Evolutionary conservation across 495 filamentous ascomycete species (phyloP).

Genomic region (Penicillium dipodomyicola): DNA sequence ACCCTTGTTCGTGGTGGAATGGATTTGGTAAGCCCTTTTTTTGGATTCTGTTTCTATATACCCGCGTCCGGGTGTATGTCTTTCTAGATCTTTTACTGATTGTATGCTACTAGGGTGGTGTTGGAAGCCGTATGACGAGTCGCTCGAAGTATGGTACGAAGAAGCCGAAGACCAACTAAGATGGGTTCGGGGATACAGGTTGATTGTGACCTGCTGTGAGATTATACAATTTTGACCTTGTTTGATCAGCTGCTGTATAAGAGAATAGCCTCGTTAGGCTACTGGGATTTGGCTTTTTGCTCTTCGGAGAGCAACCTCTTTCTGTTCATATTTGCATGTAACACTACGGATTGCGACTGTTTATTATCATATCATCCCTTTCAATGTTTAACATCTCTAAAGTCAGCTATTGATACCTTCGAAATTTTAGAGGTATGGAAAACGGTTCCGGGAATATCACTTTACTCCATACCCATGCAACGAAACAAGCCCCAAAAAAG

Average conservation of each 20-base stretch:
- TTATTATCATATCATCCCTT: background rate
- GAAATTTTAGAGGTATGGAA: constrained; percentile 11
- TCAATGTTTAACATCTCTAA: background rate
- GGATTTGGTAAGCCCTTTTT: constrained; percentile 73
- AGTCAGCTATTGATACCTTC: background rate
- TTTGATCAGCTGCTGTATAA: constrained; percentile 3
- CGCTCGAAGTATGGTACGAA: constrained; percentile 98
- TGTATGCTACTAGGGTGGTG: constrained; percentile 68
- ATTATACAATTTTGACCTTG: constrained; percentile 1
- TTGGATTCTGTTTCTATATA: background rate
- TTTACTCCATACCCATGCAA: constrained; percentile 30
- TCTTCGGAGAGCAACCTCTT: constrained; percentile 6
- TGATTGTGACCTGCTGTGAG: constrained; percentile 5
- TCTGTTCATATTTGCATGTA: constrained; percentile 14
- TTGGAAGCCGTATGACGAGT: constrained; percentile 74
- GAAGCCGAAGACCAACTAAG: constrained; percentile 76
- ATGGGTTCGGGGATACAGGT: background rate
- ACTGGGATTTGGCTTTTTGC: constrained; percentile 2
- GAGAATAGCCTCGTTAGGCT: constrained; percentile 1
- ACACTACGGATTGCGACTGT: constrained; percentile 10
- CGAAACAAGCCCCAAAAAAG: constrained; percentile 14
- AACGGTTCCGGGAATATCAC: constrained; percentile 14
- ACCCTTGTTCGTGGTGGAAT: constrained; percentile 85
- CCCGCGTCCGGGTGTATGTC: background rate
- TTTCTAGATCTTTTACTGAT: constrained; percentile 11